Base-by-base conservation (phyloP, 306 rosid genomes). In the Leucaena leucocephala region DNA sequence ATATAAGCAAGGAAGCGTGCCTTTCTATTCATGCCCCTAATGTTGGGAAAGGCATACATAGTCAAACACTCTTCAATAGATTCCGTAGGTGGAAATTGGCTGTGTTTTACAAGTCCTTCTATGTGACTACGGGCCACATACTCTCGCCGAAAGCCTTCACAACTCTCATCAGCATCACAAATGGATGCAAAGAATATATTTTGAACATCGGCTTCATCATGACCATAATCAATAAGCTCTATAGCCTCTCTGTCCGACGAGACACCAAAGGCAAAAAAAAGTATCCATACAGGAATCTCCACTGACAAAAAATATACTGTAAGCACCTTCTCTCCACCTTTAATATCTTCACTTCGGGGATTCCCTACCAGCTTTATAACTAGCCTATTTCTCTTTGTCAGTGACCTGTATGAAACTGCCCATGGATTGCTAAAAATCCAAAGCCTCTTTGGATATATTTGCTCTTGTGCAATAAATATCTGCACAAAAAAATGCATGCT, bases 381-480 rank as follows among this genome's bases (percentile, higher is more conserved):
- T 59, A 96, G 57, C 85, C 98, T 89, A 49, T 91, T 91, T 82
- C 98, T 87, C 85, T 93, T 96, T 70, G 83, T 77, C 69, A 82
- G 91, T 9, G 98, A 93, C 84, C 85, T 91, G 89, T 80, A 88
- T 35, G 88, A 84, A 69, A 96, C 90, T 58, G 90, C 81, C 91
- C 91, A 84, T 49, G 87, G 99, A 83, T 6, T 67, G 81, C 82
- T 88, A 21, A 88, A 8, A 73, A 93, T 84, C 92, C 97, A 91
- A 49, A 93, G 97, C 83, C 93, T 90, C 89, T 80, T 96, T 44
- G 83, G 38, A 83, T 87, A 85, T 10, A 88, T 76, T 74, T 93
- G 98, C 86, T 96, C 98, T 81, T 96, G 99, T 8, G 98, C 98
- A 71, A 96, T 88, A 86, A 96, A 93, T 68, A 91, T 84, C 99